phyloP scores from a whole-genome alignment of 2,329 filamentous ascomycete species.

The Phoma sp. region DNA sequence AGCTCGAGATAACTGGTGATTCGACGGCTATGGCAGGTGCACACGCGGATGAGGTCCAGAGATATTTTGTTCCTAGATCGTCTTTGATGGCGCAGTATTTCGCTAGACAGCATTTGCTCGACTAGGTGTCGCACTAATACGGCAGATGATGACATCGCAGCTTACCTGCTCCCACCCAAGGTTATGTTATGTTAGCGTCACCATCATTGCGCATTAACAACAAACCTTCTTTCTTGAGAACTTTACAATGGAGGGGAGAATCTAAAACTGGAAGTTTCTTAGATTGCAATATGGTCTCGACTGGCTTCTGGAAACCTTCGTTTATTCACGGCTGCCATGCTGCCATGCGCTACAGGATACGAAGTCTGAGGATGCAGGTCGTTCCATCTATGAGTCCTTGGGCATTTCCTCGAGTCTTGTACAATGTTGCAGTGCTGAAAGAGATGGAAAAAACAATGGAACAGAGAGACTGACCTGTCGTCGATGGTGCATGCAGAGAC shows the following conservation, averaged over 20 bases:
- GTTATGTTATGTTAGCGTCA: neutral
- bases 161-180: neutral
- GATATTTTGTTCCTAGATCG: neutral
- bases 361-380: neutral
- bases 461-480: neutral
- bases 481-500: neutral
- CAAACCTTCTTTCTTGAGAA: no score
- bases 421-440: conserved; percentile 8
- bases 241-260: no score
- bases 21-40: neutral
- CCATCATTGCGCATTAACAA: no score
- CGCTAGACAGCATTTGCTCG: neutral
- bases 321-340: no score
- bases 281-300: no score
- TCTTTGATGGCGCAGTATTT: neutral
- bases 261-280: no score
- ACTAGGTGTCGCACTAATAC: neutral
- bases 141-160: neutral
- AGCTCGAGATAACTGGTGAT: neutral
- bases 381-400: neutral
- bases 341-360: no score
- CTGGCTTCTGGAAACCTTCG: no score
- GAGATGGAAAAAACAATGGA: conserved; percentile 12
- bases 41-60: neutral
- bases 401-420: neutral